A percentile compares a stretch with the other conserved stretches of the same genome.
Conservation (phyloP, 176 grass and related monocot species). For the Carex cristatella region DNA sequence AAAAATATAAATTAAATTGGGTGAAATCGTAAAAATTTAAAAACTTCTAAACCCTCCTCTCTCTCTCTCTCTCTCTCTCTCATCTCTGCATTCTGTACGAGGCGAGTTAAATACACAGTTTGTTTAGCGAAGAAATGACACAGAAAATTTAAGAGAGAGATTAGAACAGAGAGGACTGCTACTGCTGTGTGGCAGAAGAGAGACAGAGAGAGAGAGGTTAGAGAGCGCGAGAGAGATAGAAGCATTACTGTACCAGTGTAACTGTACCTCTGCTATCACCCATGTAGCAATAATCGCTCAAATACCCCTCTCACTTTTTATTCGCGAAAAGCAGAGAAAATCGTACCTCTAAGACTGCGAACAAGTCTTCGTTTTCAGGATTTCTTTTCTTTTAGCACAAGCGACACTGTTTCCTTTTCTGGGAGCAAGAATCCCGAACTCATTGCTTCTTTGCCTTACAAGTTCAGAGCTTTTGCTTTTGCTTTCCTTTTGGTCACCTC, state of each 20-base stretch:
- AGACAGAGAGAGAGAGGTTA: neutral
- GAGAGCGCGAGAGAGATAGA: neutral
- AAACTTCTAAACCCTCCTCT: neutral
- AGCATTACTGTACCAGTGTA: slow-evolving; percentile 6
- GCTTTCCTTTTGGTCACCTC: slow-evolving; percentile 54
- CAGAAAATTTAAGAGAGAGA: neutral
- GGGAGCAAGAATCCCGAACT: slow-evolving; percentile 34
- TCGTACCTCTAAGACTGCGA: slow-evolving; percentile 4
- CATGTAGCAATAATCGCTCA: slow-evolving; percentile 18
- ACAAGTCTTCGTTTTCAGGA: neutral
- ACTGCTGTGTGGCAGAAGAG: neutral
- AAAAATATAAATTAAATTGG: slow-evolving; percentile 10
- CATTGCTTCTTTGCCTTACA: slow-evolving; percentile 26
- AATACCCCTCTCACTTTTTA: slow-evolving; percentile 33
- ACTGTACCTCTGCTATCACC: slow-evolving; percentile 19
- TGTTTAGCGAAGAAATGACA: neutral
- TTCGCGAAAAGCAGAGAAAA: slow-evolving; percentile 26
- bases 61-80: neutral
- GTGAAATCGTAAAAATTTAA: neutral
- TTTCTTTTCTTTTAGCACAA: slow-evolving; percentile 28
- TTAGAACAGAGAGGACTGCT: slow-evolving; percentile 13
- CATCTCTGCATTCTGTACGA: neutral
- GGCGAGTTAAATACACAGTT: slow-evolving; percentile 13
- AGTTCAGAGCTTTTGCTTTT: slow-evolving; percentile 30
- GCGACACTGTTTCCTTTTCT: slow-evolving; percentile 49